Conservation (phyloP, 2,329 filamentous ascomycete genomes). For the Cercospora canescens region DNA sequence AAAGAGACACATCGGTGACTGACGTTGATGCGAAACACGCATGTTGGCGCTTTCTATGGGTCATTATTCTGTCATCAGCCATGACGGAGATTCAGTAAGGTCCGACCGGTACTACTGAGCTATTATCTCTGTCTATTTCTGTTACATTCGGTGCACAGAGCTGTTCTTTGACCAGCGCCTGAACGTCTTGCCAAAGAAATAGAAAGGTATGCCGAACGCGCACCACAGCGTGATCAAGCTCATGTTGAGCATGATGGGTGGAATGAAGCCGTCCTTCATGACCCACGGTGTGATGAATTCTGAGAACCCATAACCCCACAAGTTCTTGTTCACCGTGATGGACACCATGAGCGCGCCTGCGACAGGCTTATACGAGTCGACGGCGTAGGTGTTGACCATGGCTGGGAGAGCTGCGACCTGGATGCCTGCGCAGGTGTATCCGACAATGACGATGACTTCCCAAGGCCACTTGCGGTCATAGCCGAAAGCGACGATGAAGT, state of each 20-base stretch:
- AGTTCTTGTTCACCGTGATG: slow-evolving; percentile 64
- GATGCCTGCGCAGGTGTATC: slow-evolving; percentile 58
- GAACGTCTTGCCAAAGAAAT: slow-evolving; percentile 59
- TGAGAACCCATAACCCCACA: slow-evolving; percentile 61
- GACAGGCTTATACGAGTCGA: slow-evolving; percentile 66
- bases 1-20: background rate
- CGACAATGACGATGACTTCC: slow-evolving; percentile 59
- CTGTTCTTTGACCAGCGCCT: slow-evolving; percentile 57
- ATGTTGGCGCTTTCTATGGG: background rate
- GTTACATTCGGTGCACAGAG: slow-evolving; percentile 54
- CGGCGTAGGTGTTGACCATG: slow-evolving; percentile 60
- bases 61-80: background rate
- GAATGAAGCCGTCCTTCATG: slow-evolving; percentile 51
- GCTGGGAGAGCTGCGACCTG: slow-evolving; percentile 62
- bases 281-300: slow-evolving; percentile 49
- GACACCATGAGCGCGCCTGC: slow-evolving; percentile 60
- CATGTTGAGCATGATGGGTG: slow-evolving; percentile 63
- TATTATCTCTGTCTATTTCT: background rate
- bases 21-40: background rate
- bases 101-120: background rate
- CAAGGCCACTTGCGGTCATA: slow-evolving; percentile 47
- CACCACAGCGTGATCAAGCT: slow-evolving; percentile 55
- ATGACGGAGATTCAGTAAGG: background rate
- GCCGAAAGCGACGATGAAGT: slow-evolving; percentile 52
- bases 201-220: slow-evolving; percentile 57